A percentile compares a stretch with the other conserved stretches of the same genome.
These are phyloP conservation scores for Aurifilum marmelostoma DNA, from an alignment of 2,329 filamentous ascomycete species.

Conservation along the genomic window DNA sequence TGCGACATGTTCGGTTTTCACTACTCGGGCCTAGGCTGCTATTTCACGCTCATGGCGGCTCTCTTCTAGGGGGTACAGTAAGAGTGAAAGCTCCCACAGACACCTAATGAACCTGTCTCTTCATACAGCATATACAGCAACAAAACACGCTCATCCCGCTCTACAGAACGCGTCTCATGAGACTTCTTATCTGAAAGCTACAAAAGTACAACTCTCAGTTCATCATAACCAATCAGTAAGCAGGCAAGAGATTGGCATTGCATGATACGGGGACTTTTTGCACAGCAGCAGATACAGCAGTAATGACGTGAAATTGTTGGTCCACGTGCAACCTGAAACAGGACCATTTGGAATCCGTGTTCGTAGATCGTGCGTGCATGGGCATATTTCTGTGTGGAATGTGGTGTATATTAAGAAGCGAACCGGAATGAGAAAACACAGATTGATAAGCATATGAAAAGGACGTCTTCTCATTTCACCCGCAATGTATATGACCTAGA, in stretches of 20 bases:
- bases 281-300: background rate
- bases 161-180: background rate
- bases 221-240: background rate
- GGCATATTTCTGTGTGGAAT: background rate
- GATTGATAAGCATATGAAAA: background rate
- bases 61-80: too few species aligned
- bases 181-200: background rate
- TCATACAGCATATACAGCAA: too few species aligned
- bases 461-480: background rate
- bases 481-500: background rate
- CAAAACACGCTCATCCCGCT: too few species aligned
- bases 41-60: too few species aligned
- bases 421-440: constrained; percentile 18
- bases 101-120: too few species aligned
- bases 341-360: background rate
- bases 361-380: background rate
- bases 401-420: background rate
- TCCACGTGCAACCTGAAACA: background rate
- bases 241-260: background rate
- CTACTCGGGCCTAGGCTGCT: too few species aligned
- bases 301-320: background rate
- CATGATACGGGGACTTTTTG: background rate
- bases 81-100: too few species aligned
- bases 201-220: background rate
- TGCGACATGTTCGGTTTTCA: too few species aligned